Evolutionary conservation across 768 basidiomycete genomes (phyloP), one percentile per base, ranked within the genome.

Genomic region (Rhodosporidiobolus sp.): DNA sequence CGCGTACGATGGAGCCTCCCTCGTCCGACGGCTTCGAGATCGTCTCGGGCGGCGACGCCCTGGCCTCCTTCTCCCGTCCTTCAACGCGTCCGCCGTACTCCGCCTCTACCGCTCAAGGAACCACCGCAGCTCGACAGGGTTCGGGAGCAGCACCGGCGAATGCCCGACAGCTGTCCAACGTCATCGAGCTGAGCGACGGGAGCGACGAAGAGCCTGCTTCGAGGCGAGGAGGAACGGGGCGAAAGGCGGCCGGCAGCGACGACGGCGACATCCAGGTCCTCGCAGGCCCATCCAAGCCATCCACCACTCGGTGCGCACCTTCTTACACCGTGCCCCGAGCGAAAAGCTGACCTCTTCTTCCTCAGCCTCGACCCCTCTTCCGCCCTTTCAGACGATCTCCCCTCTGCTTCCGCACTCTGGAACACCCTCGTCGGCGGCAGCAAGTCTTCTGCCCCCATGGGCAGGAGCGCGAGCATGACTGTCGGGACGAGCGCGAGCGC

Each of bases 21-120:
- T 70, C 69, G 6, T 63, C 61, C 8, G 69, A 70, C 57, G 69
- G 56, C 32, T 26, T 65, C 58, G 69, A 65, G 53, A 54, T 70
- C 58, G 20, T 70, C n/a, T 69, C 58, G n/a, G 35, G 28, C 14
- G 17, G 1, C 8, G 17, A 12, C 59, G 26, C 9, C 34, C 20
- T 19, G 35, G n/a, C 28, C n/a, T 28, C 38, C 14, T 22, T 22
- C 43, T 20, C 32, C 38, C 63, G 38, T 34, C 22, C 48, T 22
- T 22, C 50, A 30, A 54, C 69, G 24, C 55, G 63, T 17, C 57
- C 56, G 24, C 12, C 45, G 19, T 12, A 10, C 46, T 6, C 48
- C 28, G 1, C 26, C 61, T 20, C 22, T 11, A 3, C 63, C 20
- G 50, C 8, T 26, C 10, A 24, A 48, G 12, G 26, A 22, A 5